Evolutionary conservation across 108 stramenopile species (phyloP), one percentile per base, ranked within the genome.

Genomic region (Cyclotella atomus): DNA sequence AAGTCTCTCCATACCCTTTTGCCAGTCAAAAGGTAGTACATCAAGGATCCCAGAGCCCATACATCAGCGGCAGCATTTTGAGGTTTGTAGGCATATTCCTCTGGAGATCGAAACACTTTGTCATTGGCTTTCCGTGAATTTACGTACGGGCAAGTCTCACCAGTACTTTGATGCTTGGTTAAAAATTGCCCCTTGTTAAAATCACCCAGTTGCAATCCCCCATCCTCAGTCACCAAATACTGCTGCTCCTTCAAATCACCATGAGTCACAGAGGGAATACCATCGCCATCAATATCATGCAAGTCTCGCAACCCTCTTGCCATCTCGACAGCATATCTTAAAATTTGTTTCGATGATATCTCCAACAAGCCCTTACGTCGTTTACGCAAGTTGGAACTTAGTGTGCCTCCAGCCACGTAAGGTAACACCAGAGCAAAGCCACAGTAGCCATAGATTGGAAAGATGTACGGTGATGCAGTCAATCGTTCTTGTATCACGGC

Each of bases 61-160:
- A 82, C 81, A 59, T 82, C 81, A 23, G 77, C 76, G 20, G 76
- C 77, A 19, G 71, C 49, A 20, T 76, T 82, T 66, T 78, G 57
- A 6, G 76, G 71, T 6, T 47, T 17, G 47, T 77, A 77, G n/a
- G 50, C 25, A 33, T 82, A 82, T 45, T 82, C 81, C 44, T 82
- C 71, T 1, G 81, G 81, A 38, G 76, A 73, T 1, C 81, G 81
- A 57, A 68, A 82, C 14, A 64, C 43, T 8, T 41, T 71, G 53
- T 82, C 81, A 69, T 77, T 82, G 15, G 53, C 33, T n/a, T 75
- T 75, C 1, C 14, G 3, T 2, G 15, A 9, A 59, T 73, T 77
- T 6, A 77, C 73, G 29, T 77, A 82, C 3, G 76, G 73, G 33
- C 81, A 82, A 7, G 76, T 62, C 21, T 64, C 47, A 12, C 52